Evolutionary conservation across 2,329 filamentous ascomycete species (phyloP), one percentile per base, ranked within the genome.

Genomic region (Penicillium sp.): DNA sequence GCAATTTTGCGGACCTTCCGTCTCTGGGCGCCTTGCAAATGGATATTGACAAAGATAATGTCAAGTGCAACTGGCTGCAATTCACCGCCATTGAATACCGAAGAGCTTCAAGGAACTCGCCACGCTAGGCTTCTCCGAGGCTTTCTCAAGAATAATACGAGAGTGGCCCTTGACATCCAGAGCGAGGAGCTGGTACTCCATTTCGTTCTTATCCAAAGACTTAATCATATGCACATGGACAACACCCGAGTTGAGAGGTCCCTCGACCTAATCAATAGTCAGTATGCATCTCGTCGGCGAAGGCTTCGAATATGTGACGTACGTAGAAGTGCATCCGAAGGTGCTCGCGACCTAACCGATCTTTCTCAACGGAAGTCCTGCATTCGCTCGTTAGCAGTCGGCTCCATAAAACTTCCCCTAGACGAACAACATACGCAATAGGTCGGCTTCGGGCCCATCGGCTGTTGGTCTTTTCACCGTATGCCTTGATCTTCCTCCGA

Each of bases 291-390:
- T 9, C 5, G 20, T 6, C 14, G 4, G 10, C 28, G 22, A 13
- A 16, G 2, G 40, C 10, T 25, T 6, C 35, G 4, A 16, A 16
- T n/a, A 8, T 14, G 7, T n/a, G 38, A 69, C 83, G 62, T 74
- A 89, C 87, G 68, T 94, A 85, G 70, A 96, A 96, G 61, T 90
- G 85, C 81, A 96, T 90, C 57, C 84, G 76, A 56, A 96, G 70
- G 69, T 96, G 91, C 56, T 95, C 86, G 18, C 85, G 85, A 4
- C 92, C 92, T 55, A 84, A 79, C 10, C 80, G 75, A 66, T 96
- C 92, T 6, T 81, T 90, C 55, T 83, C 83, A 20, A 83, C 75
- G 0, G 81, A 84, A 1, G 87, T 87, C 4, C 86, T 88, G 56
- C 2, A 40, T 22, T 6, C 35, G 25, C 41, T 16, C 10, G 44